A percentile compares a stretch with the other conserved stretches of the same genome.
Evolutionary conservation across 2,329 filamentous ascomycete species (phyloP).

Genomic region (Incumbomyces delicatus): DNA sequence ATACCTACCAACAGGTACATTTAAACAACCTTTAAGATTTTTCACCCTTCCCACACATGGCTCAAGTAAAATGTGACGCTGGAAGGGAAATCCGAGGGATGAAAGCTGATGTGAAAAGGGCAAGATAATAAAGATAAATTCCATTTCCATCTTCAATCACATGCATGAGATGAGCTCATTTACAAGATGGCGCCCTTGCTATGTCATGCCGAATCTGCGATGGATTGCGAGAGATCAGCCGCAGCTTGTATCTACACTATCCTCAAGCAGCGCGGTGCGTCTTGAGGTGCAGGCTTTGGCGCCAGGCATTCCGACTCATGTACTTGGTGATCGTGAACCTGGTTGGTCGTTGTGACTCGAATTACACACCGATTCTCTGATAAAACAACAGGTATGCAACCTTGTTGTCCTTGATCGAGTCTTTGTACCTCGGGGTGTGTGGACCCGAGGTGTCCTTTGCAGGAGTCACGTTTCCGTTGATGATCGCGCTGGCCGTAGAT

Average conservation of each 20-base stretch:
- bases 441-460: slow-evolving; percentile 44
- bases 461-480: slow-evolving; percentile 54
- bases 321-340: too few species aligned
- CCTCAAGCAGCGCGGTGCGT: too few species aligned
- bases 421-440: slow-evolving; percentile 47
- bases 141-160: slow-evolving; percentile 1
- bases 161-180: neutral
- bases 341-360: too few species aligned
- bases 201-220: slow-evolving; percentile 2
- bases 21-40: too few species aligned
- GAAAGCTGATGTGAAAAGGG: neutral
- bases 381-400: slow-evolving; percentile 97
- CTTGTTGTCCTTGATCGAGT: slow-evolving; percentile 77
- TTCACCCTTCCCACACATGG: too few species aligned
- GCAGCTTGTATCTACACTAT: neutral
- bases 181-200: slow-evolving; percentile 4
- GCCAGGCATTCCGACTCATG: too few species aligned
- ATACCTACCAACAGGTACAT: too few species aligned
- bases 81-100: neutral
- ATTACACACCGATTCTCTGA: slow-evolving; percentile 43
- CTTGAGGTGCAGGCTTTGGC: too few species aligned
- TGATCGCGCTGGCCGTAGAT: slow-evolving; percentile 46
- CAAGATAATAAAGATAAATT: neutral
- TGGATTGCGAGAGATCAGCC: slow-evolving; percentile 1
- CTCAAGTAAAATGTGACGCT: too few species aligned